Percentiles rank a stretch among this genome's conserved stretches.
These are phyloP conservation scores for Mortierella sp. DNA, from an alignment of 371 early-diverging fungal species.

Conservation along the genomic window DNA sequence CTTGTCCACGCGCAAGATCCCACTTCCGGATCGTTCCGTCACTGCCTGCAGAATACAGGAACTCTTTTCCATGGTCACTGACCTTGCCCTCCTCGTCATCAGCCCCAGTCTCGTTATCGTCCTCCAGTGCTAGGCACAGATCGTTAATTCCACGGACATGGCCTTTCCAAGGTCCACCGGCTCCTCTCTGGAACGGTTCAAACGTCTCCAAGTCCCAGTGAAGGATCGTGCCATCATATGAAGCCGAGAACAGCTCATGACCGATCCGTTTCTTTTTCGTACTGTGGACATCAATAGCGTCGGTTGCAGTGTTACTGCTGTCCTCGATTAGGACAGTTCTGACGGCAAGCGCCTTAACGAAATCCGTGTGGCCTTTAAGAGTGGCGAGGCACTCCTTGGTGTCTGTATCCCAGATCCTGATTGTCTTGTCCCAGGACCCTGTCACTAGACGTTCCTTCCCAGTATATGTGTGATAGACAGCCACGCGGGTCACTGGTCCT, in stretches of 20 bases:
- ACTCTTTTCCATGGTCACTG: constrained; percentile 48
- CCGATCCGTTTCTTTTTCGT: constrained; percentile 5
- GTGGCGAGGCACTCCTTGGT: constrained; percentile 77
- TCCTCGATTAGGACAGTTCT: constrained; percentile 23
- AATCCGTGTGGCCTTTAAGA: constrained; percentile 79
- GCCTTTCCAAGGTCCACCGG: constrained; percentile 52
- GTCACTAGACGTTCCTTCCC: constrained; percentile 73
- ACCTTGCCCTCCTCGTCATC: background rate
- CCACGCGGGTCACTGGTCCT: constrained; percentile 85
- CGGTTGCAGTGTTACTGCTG: no score
- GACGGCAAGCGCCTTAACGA: constrained; percentile 78
- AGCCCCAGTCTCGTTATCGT: constrained; percentile 10
- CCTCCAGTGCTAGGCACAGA: constrained; percentile 39
- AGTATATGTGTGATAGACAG: constrained; percentile 56
- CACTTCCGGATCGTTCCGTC: constrained; percentile 73
- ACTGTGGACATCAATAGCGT: background rate
- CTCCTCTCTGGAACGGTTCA: constrained; percentile 48
- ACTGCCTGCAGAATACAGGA: constrained; percentile 65
- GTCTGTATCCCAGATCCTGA: constrained; percentile 85
- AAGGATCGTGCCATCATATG: constrained; percentile 76
- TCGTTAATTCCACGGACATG: constrained; percentile 51
- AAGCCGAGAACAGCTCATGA: constrained; percentile 71
- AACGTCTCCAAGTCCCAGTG: constrained; percentile 71
- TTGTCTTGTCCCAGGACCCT: constrained; percentile 86
- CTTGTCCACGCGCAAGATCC: constrained; percentile 63